Base-by-base conservation (phyloP, 768 basidiomycete genomes). In the Psilocybe sp. region DNA sequence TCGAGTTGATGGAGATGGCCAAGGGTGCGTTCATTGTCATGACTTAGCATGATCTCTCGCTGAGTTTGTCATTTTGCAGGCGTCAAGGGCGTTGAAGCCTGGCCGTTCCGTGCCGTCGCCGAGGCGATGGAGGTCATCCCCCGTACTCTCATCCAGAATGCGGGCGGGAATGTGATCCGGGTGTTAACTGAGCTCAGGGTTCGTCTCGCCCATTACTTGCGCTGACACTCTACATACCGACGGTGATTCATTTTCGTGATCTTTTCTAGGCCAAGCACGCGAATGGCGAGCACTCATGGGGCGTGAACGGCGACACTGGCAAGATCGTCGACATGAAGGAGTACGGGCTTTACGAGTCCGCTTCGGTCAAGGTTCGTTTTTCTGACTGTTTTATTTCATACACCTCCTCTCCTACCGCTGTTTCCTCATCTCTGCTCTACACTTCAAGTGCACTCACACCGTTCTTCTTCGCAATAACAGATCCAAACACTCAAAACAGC, bases 111-210 rank as follows among this genome's bases (percentile, higher is more conserved):
- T 40, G 93, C 95, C 19, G 92, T 98, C 10, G 89, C 89, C 0
- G 96, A 98, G 59, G 94, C 97, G 31, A 86, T 98, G 80, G 96
- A 98, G 69, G 92, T 98, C 49, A 96, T 98, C 57, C 97, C 97
- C 3, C 73, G 96, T 50, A 98, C 95, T 31, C 73, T 99, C 56
- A 85, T 94, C 14, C 95, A 98, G 68, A 99, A 99, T 69, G 83
- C 84, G 23, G 95, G 97, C 5, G 97, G 94, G 0, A 98, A 98
- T 68, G 92, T 85, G 5, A 98, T 98, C 57, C 76, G 97, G 44
- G 87, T 89, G 10, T 69, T 98, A 67, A 98, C 97, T 0, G 93
- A 95, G 69, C 76, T 99, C 46, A 81, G 97, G 75, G 93, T 92
- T 60, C 51, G 88, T 60, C 18, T 36, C 38, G 46, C 43, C 28